These are phyloP conservation scores for Penicillium dipodomyicola DNA, from an alignment of 495 filamentous ascomycete genomes.

Conservation along the genomic window DNA sequence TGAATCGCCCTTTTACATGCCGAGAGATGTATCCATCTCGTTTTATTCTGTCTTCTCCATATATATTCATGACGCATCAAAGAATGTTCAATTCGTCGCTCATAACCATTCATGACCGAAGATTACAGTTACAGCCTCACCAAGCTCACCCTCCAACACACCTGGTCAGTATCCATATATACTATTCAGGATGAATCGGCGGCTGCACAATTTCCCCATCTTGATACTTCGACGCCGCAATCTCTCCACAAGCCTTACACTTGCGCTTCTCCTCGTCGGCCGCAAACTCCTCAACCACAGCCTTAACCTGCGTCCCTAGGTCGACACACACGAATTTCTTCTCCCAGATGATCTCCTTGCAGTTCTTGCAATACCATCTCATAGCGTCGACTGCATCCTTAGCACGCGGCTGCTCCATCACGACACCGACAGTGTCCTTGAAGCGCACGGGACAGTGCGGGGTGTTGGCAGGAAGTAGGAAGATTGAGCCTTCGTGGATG, in stretches of 20 bases:
- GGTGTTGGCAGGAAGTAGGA: slow-evolving; percentile 84
- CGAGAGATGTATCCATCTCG: background rate
- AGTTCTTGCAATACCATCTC: slow-evolving; percentile 76
- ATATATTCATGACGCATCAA: background rate
- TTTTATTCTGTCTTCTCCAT: background rate
- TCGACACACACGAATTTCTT: slow-evolving; percentile 84
- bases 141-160: background rate
- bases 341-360: slow-evolving; percentile 76
- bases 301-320: slow-evolving; percentile 95
- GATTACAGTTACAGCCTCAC: background rate
- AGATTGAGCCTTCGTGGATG: slow-evolving; percentile 92
- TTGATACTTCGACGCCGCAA: slow-evolving; percentile 55
- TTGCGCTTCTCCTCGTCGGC: slow-evolving; percentile 66
- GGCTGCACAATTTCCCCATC: slow-evolving; percentile 48
- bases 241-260: slow-evolving; percentile 72
- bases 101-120: slow-evolving; percentile 5
- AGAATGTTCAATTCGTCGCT: slow-evolving; percentile 15
- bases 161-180: background rate
- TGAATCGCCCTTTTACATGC: background rate
- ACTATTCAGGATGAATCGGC: slow-evolving; percentile 33
- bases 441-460: slow-evolving; percentile 81
- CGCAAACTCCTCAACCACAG: slow-evolving; percentile 81
- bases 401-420: slow-evolving; percentile 84
- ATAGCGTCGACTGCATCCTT: slow-evolving; percentile 69
- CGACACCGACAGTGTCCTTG: slow-evolving; percentile 71